These are phyloP conservation scores for barley (Hordeum vulgare) DNA, from an alignment of 176 grass and related monocot species.

Conservation along the genomic window DNA sequence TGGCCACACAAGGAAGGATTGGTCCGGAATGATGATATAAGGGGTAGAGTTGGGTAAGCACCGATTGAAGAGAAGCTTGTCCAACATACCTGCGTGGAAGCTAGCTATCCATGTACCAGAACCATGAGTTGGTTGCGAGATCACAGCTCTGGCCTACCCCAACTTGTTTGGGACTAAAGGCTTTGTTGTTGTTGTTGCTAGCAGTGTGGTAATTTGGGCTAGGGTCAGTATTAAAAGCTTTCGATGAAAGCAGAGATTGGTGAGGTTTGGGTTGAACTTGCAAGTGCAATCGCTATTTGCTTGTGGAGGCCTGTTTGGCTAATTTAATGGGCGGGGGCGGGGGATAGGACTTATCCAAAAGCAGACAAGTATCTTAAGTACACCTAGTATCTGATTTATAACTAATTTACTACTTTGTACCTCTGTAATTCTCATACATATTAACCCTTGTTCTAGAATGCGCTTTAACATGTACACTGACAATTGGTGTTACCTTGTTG, in stretches of 20 bases:
- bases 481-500: neutral
- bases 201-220: neutral
- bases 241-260: neutral
- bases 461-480: conserved; percentile 13
- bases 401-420: neutral
- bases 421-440: neutral
- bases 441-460: conserved; percentile 6
- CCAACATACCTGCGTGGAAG: no score
- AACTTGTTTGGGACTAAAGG: no score
- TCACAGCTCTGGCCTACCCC: no score
- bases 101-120: no score
- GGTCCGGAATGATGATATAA: no score
- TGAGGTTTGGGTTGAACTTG: neutral
- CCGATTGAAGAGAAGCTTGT: no score
- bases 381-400: neutral
- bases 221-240: neutral
- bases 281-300: neutral
- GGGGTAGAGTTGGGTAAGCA: no score
- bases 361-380: neutral
- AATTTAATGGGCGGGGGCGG: no score
- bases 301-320: neutral
- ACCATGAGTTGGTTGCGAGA: no score
- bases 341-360: neutral
- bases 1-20: no score
- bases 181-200: neutral